A percentile compares a stretch with the other conserved stretches of the same genome.
Evolutionary conservation across 2,329 filamentous ascomycete species (phyloP).

Genomic region (Fusarium nanum): DNA sequence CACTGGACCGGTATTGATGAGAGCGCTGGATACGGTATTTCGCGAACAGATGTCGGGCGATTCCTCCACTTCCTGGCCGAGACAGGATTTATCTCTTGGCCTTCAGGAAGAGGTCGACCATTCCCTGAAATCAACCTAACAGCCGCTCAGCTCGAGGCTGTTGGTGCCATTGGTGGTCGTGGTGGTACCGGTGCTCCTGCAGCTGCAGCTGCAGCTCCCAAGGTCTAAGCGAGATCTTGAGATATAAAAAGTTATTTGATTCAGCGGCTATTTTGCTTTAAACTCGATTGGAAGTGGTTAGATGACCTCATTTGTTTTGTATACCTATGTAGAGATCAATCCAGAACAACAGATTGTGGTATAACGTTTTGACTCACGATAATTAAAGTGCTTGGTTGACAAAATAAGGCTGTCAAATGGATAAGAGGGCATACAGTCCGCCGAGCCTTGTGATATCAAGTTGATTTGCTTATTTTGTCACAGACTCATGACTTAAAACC

Average conservation of each 20-base stretch:
- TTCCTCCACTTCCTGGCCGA: constrained; percentile 48
- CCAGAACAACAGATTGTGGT: background rate
- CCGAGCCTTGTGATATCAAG: background rate
- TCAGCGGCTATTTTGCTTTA: background rate
- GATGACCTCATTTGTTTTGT: background rate
- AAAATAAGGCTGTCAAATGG: background rate
- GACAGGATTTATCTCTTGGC: constrained; percentile 48
- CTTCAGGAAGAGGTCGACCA: constrained; percentile 44
- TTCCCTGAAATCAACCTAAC: constrained; percentile 40
- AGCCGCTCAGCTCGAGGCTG: constrained; percentile 38
- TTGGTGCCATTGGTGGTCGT: constrained; percentile 41
- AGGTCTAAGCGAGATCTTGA: background rate
- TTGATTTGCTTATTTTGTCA: background rate
- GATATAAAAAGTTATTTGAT: constrained; percentile 12
- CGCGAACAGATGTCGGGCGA: constrained; percentile 41
- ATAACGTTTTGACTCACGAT: background rate
- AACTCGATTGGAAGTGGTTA: background rate
- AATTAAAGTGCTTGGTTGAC: background rate
- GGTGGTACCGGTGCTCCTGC: constrained; percentile 27
- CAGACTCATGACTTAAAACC: fast-evolving
- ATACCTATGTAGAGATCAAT: background rate
- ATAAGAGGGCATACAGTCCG: background rate
- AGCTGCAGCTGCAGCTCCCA: background rate
- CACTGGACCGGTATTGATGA: constrained; percentile 69
- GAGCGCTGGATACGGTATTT: constrained; percentile 57